Base-by-base conservation (phyloP, 2,329 filamentous ascomycete species). In the Amauroascus verrucosus region DNA sequence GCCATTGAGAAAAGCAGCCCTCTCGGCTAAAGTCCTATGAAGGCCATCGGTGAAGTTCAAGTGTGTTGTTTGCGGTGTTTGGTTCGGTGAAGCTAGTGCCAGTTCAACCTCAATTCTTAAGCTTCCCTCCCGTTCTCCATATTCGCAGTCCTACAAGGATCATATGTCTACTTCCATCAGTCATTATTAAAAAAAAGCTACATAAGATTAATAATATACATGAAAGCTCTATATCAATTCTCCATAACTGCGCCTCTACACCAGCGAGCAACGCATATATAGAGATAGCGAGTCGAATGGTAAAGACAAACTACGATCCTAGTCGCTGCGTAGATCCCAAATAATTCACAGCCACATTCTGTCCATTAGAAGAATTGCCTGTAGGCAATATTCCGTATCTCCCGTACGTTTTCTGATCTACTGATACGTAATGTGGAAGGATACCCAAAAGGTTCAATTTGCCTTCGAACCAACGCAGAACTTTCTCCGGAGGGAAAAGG, bases 361-460 rank as follows among this genome's bases (percentile, higher is more conserved):
- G 65, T 57, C 51, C 50, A 16, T 37, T 46, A 16, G 63, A 49
- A 37, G 58, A 65, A 38, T 62, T 65, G 18, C 68, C 75, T 1
- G 81, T 77, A 1, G 90, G 91, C 54, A 97, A 73, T 13, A 96
- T 86, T 1, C 91, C 91, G 63, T 95, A 96, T 51, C 91, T 79
- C 6, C 91, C 91, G 64, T 91, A 95, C 5, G 88, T 95, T 77
- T 95, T 96, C 70, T 95, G 90, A 64, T 97, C 91, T 14, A 96
- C 84, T 54, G 87, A 94, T 46, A 97, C 85, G 64, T 95, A 97
- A 70, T 95, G 88, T 43, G 91, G 91, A 24, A 97, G 72, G 55
- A 88, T 78, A 18, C 83, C 86, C 20, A 95, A 76, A 8, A 97
- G 76, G 64, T 95, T 93, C 56, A 97, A 73, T 66, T 91, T 94